Conservation (phyloP, 805 yeast genomes). For the Saccharomycopsis javanensis region DNA sequence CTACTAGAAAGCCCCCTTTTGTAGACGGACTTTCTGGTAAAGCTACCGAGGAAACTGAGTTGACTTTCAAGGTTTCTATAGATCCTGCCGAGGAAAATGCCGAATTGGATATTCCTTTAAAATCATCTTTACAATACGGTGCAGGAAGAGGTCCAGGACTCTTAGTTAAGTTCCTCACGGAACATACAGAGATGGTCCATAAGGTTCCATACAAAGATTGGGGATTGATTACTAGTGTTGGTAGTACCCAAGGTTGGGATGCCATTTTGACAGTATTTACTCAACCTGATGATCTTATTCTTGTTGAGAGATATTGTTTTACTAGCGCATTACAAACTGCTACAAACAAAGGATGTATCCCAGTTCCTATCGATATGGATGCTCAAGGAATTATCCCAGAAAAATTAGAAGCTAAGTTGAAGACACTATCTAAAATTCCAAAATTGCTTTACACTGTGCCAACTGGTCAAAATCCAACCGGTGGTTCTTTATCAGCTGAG, state of each 20-base stretch:
- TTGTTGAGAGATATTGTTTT: conserved; percentile 60
- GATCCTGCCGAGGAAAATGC: conserved; percentile 20
- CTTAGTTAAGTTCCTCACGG: conserved; percentile 44
- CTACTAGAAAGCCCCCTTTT: conserved; percentile 52
- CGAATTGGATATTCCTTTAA: conserved; percentile 45
- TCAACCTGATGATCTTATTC: conserved; percentile 45
- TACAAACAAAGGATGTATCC: conserved; percentile 44
- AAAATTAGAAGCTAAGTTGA: conserved; percentile 38
- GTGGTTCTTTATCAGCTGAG: conserved; percentile 44
- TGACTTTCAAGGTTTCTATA: conserved; percentile 3
- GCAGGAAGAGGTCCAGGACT: conserved; percentile 56
- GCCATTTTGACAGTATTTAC: conserved; percentile 50
- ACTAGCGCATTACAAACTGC: conserved; percentile 61
- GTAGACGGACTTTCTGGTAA: conserved; percentile 45
- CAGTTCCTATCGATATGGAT: conserved; percentile 59
- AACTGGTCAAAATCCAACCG: conserved; percentile 76
- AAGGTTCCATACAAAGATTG: conserved; percentile 48
- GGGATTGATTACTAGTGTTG: conserved; percentile 48
- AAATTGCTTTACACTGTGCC: conserved; percentile 49
- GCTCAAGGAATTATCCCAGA: conserved; percentile 50
- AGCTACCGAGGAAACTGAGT: conserved; percentile 2
- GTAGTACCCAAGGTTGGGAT: conserved; percentile 65
- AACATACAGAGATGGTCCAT: conserved; percentile 39
- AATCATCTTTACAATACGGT: conserved; percentile 72
- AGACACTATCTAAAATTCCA: conserved; percentile 37